Evolutionary conservation across 257 asterid species (phyloP).

Genomic region (Avicennia marina): DNA sequence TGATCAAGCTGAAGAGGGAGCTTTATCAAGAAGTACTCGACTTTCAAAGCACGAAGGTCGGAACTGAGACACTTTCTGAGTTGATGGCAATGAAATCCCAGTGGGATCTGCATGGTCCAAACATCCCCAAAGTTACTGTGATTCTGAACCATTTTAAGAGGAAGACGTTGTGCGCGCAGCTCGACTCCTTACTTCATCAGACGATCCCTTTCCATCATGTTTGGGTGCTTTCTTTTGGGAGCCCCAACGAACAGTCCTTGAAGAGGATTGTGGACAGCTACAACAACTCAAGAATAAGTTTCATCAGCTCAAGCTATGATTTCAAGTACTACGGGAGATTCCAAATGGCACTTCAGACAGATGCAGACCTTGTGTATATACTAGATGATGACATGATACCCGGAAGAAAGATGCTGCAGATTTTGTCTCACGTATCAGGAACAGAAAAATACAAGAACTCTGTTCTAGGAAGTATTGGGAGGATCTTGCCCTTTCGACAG

Average conservation of each 20-base stretch:
- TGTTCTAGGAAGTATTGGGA: conserved; percentile 85
- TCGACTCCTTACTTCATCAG: conserved; percentile 72
- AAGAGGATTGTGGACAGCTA: conserved; percentile 63
- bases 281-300: conserved; percentile 67
- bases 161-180: conserved; percentile 76
- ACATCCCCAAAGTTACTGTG: conserved; percentile 58
- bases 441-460: conserved; percentile 83
- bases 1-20: conserved; percentile 77
- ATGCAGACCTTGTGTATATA: conserved; percentile 72
- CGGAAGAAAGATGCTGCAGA: conserved; percentile 73
- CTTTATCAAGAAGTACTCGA: conserved; percentile 53
- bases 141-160: conserved; percentile 88
- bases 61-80: conserved; percentile 55
- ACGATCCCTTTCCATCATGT: conserved; percentile 78
- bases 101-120: conserved; percentile 47
- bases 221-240: conserved; percentile 92
- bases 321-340: conserved; percentile 93
- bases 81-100: conserved; percentile 67
- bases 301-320: conserved; percentile 72
- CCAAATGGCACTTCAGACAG: conserved; percentile 90
- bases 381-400: conserved; percentile 96
- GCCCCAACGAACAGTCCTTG: conserved; percentile 65
- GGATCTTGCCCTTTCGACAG: conserved; percentile 85
- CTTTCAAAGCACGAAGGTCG: conserved; percentile 44
- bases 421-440: conserved; percentile 79